A percentile compares a stretch with the other conserved stretches of the same genome.
phyloP scores from a whole-genome alignment of 257 asterid species.

The Forsythia suspensa region DNA sequence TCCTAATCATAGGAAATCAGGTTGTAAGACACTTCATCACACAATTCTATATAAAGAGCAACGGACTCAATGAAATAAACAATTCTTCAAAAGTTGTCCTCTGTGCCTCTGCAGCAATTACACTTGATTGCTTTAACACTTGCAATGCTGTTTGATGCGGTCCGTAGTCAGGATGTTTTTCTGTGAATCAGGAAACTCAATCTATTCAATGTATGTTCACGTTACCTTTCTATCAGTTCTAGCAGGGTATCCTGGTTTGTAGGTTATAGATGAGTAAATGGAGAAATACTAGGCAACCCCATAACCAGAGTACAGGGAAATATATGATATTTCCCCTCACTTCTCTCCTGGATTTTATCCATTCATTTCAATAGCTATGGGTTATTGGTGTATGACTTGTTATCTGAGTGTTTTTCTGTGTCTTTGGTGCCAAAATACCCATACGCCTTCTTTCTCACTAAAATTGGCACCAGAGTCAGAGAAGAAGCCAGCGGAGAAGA shows the following conservation, averaged over 20 bases:
- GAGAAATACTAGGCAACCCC: no score
- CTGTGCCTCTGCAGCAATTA: not conserved
- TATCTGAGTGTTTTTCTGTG: not conserved
- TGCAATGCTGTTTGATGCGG: not conserved
- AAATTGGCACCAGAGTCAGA: no score
- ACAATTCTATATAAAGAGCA: no score
- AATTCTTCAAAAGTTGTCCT: not conserved
- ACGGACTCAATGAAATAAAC: not conserved
- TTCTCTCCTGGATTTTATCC: not conserved
- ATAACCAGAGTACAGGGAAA: no score
- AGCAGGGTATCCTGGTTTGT: not conserved
- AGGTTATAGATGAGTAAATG: not conserved
- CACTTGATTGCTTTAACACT: not conserved
- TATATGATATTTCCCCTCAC: not conserved
- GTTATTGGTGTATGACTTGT: not conserved
- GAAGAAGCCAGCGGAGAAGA: no score
- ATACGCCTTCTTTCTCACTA: no score
- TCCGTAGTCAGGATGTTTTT: no score
- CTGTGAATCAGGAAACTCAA: not conserved
- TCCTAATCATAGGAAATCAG: no score
- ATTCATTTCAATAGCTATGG: not conserved
- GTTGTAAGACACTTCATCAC: no score
- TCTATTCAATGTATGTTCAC: not conserved
- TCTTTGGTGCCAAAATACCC: no score
- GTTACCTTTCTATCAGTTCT: not conserved